phyloP scores from a whole-genome alignment of 2,329 filamentous ascomycete species.

The Nothopassalora personata region DNA sequence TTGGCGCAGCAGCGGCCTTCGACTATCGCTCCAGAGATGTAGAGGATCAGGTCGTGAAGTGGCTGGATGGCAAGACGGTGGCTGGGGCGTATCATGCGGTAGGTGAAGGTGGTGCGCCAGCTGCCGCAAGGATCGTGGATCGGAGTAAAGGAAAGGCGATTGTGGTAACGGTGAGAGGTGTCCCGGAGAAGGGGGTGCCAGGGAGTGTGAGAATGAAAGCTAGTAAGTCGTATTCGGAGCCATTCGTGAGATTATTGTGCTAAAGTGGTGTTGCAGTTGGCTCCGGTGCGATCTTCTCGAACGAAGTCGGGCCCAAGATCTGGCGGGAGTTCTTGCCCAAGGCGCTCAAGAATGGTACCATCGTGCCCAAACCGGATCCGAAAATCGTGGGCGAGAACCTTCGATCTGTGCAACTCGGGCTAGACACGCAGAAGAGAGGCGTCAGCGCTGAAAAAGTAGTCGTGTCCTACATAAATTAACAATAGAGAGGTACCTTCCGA shows the following conservation, averaged over 20 bases:
- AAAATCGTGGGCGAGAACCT: slow-evolving; percentile 36
- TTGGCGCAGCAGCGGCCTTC: slow-evolving; percentile 46
- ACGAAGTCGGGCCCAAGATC: slow-evolving; percentile 26
- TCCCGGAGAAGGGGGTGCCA: slow-evolving; percentile 24
- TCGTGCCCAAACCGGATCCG: slow-evolving; percentile 31
- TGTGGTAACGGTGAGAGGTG: slow-evolving; percentile 23
- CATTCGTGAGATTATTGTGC: background rate
- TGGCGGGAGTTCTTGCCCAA: slow-evolving; percentile 28
- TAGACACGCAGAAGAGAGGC: slow-evolving; percentile 36
- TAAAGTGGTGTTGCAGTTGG: slow-evolving; percentile 10
- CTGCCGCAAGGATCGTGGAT: slow-evolving; percentile 28
- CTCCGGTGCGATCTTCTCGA: slow-evolving; percentile 22
- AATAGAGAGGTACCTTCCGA: background rate
- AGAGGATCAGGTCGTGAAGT: slow-evolving; percentile 25
- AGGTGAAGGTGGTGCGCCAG: slow-evolving; percentile 19
- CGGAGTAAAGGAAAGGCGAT: slow-evolving; percentile 27
- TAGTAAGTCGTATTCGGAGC: slow-evolving; percentile 18
- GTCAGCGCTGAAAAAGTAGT: slow-evolving; percentile 40
- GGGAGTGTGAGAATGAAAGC: slow-evolving; percentile 22
- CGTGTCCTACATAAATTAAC: slow-evolving; percentile 18
- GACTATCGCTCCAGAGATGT: slow-evolving; percentile 40
- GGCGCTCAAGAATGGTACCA: slow-evolving; percentile 25
- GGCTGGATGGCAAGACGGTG: slow-evolving; percentile 30
- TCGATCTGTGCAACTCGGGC: slow-evolving; percentile 33
- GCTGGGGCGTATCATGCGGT: slow-evolving; percentile 28